phyloP scores from a whole-genome alignment of 148 eudicot species.

The Vaccinium macrocarpon region DNA sequence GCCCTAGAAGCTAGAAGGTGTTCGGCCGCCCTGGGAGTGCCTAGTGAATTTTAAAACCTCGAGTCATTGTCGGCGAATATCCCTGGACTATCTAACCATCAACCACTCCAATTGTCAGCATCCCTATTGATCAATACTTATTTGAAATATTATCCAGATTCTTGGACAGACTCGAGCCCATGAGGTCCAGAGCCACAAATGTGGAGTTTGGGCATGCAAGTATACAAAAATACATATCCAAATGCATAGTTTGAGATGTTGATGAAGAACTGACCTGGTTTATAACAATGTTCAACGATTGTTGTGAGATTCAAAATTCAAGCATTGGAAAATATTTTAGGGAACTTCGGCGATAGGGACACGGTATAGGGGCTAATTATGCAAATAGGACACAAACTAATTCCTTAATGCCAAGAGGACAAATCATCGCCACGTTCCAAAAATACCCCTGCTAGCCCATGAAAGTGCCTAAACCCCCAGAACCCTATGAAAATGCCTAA shows the following conservation, averaged over 20 bases:
- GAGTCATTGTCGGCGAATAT: background rate
- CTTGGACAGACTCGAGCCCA: conserved; percentile 4
- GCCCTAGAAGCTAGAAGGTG: too few relatives aligned
- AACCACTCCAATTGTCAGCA: background rate
- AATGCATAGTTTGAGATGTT: background rate
- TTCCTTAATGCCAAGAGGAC: too few relatives aligned
- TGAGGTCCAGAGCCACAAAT: background rate
- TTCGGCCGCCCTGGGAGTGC: too few relatives aligned
- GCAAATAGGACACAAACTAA: too few relatives aligned
- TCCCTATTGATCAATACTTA: background rate
- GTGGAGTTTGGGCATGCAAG: background rate
- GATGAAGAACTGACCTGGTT: conserved; percentile 8
- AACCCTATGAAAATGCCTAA: too few relatives aligned
- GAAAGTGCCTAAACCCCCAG: too few relatives aligned
- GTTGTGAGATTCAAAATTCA: background rate
- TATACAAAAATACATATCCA: background rate
- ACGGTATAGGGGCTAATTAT: too few relatives aligned
- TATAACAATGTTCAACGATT: conserved; percentile 5
- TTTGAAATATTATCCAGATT: background rate
- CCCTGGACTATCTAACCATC: background rate
- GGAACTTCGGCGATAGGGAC: too few relatives aligned
- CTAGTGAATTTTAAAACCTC: too few relatives aligned
- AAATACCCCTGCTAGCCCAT: too few relatives aligned
- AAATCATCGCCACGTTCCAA: too few relatives aligned
- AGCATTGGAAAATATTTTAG: background rate